Evolutionary conservation across 2,329 filamentous ascomycete species (phyloP).

Genomic region (Calycina herbarum): DNA sequence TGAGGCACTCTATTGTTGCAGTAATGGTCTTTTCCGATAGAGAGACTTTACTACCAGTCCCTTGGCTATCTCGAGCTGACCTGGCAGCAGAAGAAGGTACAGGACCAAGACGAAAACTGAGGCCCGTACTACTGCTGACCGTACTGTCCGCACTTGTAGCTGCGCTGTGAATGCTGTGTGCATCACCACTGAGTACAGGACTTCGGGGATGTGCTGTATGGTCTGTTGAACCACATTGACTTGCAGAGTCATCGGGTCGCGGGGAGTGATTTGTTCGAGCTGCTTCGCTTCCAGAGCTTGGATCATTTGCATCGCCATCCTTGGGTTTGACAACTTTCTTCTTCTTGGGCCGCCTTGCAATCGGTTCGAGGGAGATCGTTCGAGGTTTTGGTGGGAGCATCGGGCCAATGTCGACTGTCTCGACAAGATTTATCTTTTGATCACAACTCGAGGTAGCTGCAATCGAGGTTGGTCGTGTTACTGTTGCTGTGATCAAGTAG

Average conservation of each 20-base stretch:
- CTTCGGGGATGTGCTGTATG: constrained; percentile 47
- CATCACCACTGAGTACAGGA: constrained; percentile 49
- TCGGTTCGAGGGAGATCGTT: constrained; percentile 83
- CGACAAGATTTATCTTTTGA: constrained; percentile 74
- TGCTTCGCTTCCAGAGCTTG: constrained; percentile 28
- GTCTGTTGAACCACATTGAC: constrained; percentile 37
- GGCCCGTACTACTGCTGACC: constrained; percentile 39
- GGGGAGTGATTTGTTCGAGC: constrained; percentile 26
- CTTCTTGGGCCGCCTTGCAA: constrained; percentile 68
- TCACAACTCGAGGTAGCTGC: constrained; percentile 78
- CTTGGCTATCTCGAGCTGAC: constrained; percentile 48
- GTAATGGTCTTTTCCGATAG: constrained; percentile 78
- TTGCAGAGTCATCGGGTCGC: constrained; percentile 36
- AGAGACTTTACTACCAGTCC: constrained; percentile 47
- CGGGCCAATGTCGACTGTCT: constrained; percentile 80
- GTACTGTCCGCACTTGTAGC: constrained; percentile 71
- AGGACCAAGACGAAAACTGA: constrained; percentile 46
- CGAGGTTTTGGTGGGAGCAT: constrained; percentile 74
- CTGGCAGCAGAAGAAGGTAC: constrained; percentile 37
- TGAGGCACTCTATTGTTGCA: constrained; percentile 78
- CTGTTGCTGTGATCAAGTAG: constrained; percentile 85
- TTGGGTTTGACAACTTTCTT: constrained; percentile 31
- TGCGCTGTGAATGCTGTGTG: constrained; percentile 68
- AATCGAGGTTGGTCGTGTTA: constrained; percentile 87
- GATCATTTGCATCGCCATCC: constrained; percentile 29